A percentile compares a stretch with the other conserved stretches of the same genome.
These are phyloP conservation scores for Gossypium rotundifolium DNA, from an alignment of 345 rosid genomes.

Conservation along the genomic window DNA sequence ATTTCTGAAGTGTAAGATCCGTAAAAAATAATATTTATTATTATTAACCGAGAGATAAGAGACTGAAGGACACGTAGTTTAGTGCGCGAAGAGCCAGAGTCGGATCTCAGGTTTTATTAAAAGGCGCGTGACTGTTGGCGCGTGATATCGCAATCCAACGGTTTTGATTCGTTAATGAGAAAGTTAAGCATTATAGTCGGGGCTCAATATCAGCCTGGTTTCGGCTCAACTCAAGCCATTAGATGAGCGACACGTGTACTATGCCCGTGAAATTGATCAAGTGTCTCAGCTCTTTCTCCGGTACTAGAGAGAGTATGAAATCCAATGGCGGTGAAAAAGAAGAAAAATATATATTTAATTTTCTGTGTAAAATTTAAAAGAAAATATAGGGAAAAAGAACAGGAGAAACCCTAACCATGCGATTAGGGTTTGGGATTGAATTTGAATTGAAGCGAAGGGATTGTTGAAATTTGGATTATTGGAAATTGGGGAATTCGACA, in stretches of 20 bases:
- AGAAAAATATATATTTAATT: background rate
- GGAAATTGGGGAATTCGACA: background rate
- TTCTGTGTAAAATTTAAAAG: background rate
- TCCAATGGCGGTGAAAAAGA: slow-evolving; percentile 2
- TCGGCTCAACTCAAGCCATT: background rate
- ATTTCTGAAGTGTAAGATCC: background rate
- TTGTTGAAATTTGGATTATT: background rate
- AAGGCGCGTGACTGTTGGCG: slow-evolving; percentile 5
- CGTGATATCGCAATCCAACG: background rate
- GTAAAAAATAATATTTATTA: background rate
- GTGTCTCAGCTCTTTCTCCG: background rate
- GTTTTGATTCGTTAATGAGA: background rate
- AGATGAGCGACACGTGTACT: background rate
- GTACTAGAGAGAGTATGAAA: background rate
- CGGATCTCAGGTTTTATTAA: slow-evolving; percentile 6
- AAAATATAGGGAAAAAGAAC: background rate
- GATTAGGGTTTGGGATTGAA: slow-evolving; percentile 19
- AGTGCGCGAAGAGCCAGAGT: background rate
- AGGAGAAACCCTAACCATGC: slow-evolving; percentile 23
- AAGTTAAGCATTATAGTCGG: background rate
- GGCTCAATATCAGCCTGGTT: background rate
- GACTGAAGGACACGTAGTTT: slow-evolving; percentile 8
- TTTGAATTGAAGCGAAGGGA: background rate
- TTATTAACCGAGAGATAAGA: slow-evolving; percentile 1
- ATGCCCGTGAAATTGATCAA: background rate